A percentile compares a stretch with the other conserved stretches of the same genome.
Evolutionary conservation across 108 stramenopile genomes (phyloP).

Genomic region (Nitzschia sp.): DNA sequence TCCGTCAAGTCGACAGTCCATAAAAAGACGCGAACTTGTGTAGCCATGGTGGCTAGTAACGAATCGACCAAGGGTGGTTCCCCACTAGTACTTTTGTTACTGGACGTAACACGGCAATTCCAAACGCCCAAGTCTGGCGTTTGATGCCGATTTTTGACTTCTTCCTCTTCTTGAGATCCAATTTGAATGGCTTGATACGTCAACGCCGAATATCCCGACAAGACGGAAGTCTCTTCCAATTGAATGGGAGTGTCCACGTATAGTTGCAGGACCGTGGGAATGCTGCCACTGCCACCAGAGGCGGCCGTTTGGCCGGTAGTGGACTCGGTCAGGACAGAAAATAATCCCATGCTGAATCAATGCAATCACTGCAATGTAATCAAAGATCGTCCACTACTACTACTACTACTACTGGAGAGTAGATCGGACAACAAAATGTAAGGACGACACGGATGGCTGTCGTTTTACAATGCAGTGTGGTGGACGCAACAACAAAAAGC

Average conservation of each 20-base stretch:
- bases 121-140: constrained; percentile 70
- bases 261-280: constrained; percentile 53
- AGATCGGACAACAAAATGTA: not conserved
- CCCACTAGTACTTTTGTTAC: not conserved
- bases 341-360: constrained; percentile 42
- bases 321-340: constrained; percentile 33
- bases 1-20: constrained; percentile 56
- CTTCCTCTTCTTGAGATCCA: constrained; percentile 25
- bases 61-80: constrained; percentile 28
- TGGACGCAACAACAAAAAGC: too few species aligned
- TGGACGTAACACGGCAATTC: constrained; percentile 50
- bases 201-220: constrained; percentile 38
- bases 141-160: constrained; percentile 16
- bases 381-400: not conserved
- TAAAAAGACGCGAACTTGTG: constrained; percentile 15
- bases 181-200: constrained; percentile 77
- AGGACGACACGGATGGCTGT: too few species aligned
- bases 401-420: not conserved
- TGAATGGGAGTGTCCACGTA: constrained; percentile 37
- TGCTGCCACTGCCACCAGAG: not conserved
- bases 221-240: constrained; percentile 15
- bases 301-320: constrained; percentile 10
- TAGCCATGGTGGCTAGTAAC: constrained; percentile 28
- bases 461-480: too few species aligned
- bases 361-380: too few species aligned